Percentiles rank a stretch among this genome's conserved stretches.
These are phyloP conservation scores for Rhodotorula mucilaginosa DNA, from an alignment of 1,284 basidiomycete species.

Conservation along the genomic window DNA sequence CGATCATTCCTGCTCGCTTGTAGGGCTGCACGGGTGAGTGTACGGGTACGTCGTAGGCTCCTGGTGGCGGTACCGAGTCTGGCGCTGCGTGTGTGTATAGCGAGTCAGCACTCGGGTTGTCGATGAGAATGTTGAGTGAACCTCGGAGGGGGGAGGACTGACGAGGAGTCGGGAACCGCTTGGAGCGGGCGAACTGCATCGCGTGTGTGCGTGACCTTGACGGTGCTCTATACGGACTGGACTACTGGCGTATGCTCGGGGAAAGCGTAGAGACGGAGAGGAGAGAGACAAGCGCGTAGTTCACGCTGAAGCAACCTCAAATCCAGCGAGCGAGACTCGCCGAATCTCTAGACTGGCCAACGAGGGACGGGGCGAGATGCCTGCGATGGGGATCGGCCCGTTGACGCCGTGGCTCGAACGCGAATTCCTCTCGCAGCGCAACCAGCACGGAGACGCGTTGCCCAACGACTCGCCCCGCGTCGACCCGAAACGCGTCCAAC, in stretches of 20 bases:
- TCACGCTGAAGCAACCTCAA: too few relatives aligned
- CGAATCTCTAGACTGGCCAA: too few relatives aligned
- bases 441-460: background rate
- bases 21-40: conserved; percentile 4
- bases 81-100: conserved; percentile 32
- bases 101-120: too few relatives aligned
- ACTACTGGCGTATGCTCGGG: too few relatives aligned
- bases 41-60: conserved; percentile 28
- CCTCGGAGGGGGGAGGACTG: background rate
- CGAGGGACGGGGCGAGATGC: background rate
- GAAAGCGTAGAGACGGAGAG: too few relatives aligned
- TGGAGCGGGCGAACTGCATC: conserved; percentile 21
- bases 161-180: conserved; percentile 20
- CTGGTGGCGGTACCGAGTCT: conserved; percentile 17
- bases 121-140: background rate
- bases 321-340: too few relatives aligned
- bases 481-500: background rate
- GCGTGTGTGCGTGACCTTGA: background rate
- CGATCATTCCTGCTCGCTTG: conserved; percentile 24
- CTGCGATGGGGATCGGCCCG: background rate
- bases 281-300: too few relatives aligned
- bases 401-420: conserved; percentile 14
- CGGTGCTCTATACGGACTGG: too few relatives aligned
- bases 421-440: conserved; percentile 10
- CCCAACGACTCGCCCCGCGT: background rate